These are phyloP conservation scores for Aureobasidium sp. DNA, from an alignment of 2,329 filamentous ascomycete species.

Conservation along the genomic window DNA sequence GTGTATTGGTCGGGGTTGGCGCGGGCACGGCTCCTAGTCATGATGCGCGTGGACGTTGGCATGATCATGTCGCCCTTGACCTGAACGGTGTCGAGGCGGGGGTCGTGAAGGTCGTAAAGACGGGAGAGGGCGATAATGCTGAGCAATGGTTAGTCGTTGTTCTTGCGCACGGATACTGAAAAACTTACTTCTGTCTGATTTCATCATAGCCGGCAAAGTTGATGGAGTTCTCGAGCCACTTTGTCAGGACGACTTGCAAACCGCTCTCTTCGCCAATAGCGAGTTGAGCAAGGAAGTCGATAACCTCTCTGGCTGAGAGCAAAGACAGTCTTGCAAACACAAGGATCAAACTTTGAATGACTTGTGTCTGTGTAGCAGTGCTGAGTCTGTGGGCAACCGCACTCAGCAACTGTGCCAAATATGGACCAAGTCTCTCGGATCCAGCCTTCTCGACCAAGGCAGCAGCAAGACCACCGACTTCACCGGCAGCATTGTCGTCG, in stretches of 20 bases:
- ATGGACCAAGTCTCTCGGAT: conserved; percentile 81
- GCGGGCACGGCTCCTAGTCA: conserved; percentile 86
- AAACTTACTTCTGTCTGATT: conserved; percentile 84
- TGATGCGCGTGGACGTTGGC: conserved; percentile 69
- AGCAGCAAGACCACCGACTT: conserved; percentile 88
- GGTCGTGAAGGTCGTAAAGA: conserved; percentile 78
- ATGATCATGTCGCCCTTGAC: conserved; percentile 91
- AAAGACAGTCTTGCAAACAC: conserved; percentile 90
- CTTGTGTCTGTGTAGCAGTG: conserved; percentile 72
- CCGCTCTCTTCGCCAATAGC: conserved; percentile 65
- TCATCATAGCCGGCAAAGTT: conserved; percentile 98
- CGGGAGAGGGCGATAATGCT: conserved; percentile 90
- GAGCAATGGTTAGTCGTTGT: conserved; percentile 12
- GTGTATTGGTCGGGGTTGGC: conserved; percentile 87
- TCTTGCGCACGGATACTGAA: background rate
- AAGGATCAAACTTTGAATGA: conserved; percentile 91
- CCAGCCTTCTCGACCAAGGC: conserved; percentile 95
- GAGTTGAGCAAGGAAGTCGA: conserved; percentile 73
- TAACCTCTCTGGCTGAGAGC: conserved; percentile 76
- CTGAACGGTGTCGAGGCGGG: conserved; percentile 65
- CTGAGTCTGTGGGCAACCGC: conserved; percentile 81
- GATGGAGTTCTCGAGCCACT: conserved; percentile 95
- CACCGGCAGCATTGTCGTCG: conserved; percentile 91
- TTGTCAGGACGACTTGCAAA: conserved; percentile 79
- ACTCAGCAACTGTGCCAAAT: conserved; percentile 75